phyloP scores from a whole-genome alignment of 179 eudicot species.

The Spinacia oleracea region DNA sequence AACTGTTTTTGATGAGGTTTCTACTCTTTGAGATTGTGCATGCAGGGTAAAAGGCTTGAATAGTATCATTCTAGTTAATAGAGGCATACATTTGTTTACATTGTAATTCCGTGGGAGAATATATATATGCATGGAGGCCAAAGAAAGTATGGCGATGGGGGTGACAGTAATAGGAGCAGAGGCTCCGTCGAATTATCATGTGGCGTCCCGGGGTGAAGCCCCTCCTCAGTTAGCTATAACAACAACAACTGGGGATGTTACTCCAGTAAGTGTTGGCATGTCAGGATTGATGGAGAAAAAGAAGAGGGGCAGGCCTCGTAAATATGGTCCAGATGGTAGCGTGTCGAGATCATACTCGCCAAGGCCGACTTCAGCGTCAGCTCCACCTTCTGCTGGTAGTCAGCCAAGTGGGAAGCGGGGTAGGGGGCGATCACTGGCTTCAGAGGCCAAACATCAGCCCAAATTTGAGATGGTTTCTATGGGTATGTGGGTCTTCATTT shows the following conservation, averaged over 20 bases:
- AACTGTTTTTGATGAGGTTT: constrained; percentile 18
- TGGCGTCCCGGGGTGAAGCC: constrained; percentile 48
- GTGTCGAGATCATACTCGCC: constrained; percentile 40
- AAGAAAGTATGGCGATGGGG: constrained; percentile 44
- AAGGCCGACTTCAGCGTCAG: constrained; percentile 40
- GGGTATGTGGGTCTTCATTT: constrained; percentile 35
- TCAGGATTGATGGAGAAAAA: constrained; percentile 47
- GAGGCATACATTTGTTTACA: constrained; percentile 5
- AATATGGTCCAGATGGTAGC: constrained; percentile 56
- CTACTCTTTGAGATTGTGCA: constrained; percentile 20
- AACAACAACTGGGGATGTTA: constrained; percentile 32
- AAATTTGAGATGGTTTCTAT: constrained; percentile 35
- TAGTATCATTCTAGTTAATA: constrained; percentile 10
- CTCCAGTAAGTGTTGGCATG: constrained; percentile 33
- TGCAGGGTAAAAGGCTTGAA: constrained; percentile 26
- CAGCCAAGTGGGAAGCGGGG: constrained; percentile 37
- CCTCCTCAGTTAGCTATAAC: constrained; percentile 29
- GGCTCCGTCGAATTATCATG: constrained; percentile 54
- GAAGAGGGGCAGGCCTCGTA: constrained; percentile 75
- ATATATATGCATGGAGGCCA: constrained; percentile 52
- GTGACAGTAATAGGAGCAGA: constrained; percentile 53
- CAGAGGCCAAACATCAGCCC: constrained; percentile 43
- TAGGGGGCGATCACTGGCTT: constrained; percentile 37
- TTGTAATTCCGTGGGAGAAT: neutral
- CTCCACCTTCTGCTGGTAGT: constrained; percentile 42